Evolutionary conservation across 2,329 filamentous ascomycete genomes (phyloP), one percentile per base, ranked within the genome.

Genomic region (Botrytis cinerea): DNA sequence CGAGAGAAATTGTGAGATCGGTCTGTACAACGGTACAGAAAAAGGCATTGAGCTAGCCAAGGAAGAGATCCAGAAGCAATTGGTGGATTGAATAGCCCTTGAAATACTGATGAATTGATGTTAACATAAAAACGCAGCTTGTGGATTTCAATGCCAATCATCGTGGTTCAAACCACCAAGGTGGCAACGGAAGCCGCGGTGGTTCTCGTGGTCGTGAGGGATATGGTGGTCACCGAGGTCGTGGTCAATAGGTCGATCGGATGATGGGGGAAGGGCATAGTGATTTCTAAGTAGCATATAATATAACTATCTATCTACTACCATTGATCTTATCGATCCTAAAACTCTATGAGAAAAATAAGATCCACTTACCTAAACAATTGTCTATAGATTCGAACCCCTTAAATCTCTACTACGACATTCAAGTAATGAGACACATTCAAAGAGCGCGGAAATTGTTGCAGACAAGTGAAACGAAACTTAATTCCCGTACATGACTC

Each of bases 341-440:
- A 2, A 8, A 0, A 1, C 1, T 10, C 14, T 28, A 0, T 20
- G 7, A 63, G 22, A 10, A 32, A 7, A 32, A 9, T 32, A 16
- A 64, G 7, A 32, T 46, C 8, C 10, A 46, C 61, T 46, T 3
- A 46, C 40, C n/a, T 22, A 1, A 28, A 25, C 14, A 14, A 20
- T 46, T 32, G 32, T 32, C 32, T 32, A 32, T 32, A 32, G 1
- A 12, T 1, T 38, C 10, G 1, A 38, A 8, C 10, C 12, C 22
- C 25, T 10, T 14, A n/a, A 54, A 2, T 28, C n/a, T 28, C 5
- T 28, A 22, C 4, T 10, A 51, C 4, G 16, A 6, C 25, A 54
- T 54, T 8, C 6, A 3, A 8, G 18, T 8, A n/a, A 54, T 16
- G 8, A 22, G 4, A 16, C 25, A 67, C 0, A 1, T 3, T 6